Conservation (phyloP, 2,329 filamentous ascomycete genomes). For the Fusarium sublunatum region DNA sequence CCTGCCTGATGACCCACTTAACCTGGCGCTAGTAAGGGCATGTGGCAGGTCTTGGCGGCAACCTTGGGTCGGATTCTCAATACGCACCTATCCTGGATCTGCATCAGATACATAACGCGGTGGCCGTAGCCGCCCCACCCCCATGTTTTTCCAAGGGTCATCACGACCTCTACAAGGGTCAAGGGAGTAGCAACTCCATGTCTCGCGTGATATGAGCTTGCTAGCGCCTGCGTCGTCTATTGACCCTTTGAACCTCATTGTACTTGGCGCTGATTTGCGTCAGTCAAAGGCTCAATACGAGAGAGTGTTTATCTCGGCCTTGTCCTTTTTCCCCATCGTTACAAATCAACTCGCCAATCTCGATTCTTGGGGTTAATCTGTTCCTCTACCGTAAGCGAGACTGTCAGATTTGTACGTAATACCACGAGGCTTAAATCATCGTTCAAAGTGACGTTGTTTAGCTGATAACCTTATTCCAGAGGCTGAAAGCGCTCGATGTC, state of each 20-base stretch:
- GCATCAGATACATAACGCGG: conserved; percentile 10
- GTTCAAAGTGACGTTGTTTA: conserved; percentile 16
- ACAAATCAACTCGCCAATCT: not conserved
- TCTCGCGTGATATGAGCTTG: conserved; percentile 8
- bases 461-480: conserved; percentile 6
- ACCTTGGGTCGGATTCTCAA: no score
- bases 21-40: no score
- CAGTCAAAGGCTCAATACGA: not conserved
- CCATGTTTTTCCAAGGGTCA: conserved; percentile 12
- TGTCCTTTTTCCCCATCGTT: not conserved
- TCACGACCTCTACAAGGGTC: conserved; percentile 21
- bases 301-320: not conserved
- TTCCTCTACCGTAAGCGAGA: conserved; percentile 13
- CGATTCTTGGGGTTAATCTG: not conserved
- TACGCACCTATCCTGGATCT: no score
- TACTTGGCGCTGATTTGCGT: not conserved
- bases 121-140: not conserved
- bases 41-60: no score
- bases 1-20: no score
- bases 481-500: conserved; percentile 15
- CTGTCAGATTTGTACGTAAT: not conserved
- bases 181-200: conserved; percentile 9
- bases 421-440: not conserved
- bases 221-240: not conserved
- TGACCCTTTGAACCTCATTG: conserved; percentile 1